Evolutionary conservation across 1,139 yeast genomes (phyloP).

Genomic region (Geotrichum fermentans): DNA sequence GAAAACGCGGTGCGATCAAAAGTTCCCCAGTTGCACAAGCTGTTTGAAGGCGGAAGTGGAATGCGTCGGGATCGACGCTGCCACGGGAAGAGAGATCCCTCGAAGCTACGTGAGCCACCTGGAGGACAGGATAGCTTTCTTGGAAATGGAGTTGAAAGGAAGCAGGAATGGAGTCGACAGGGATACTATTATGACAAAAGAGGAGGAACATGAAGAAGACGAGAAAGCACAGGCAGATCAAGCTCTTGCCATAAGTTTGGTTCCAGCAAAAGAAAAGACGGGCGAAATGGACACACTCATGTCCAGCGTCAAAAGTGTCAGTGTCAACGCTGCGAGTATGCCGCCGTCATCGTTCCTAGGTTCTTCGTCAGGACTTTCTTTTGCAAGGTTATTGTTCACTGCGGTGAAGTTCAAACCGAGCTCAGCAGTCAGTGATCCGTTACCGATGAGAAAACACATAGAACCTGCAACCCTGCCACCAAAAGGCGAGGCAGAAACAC

Average conservation of each 20-base stretch:
- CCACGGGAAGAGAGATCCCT: constrained; percentile 82
- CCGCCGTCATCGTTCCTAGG: constrained; percentile 45
- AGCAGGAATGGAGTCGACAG: constrained; percentile 38
- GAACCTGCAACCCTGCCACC: constrained; percentile 60
- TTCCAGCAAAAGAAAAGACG: background rate
- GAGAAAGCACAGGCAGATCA: background rate
- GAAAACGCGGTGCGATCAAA: constrained; percentile 79
- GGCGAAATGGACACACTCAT: constrained; percentile 26
- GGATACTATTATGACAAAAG: too few species aligned
- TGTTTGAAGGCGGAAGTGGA: constrained; percentile 66
- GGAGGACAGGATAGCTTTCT: constrained; percentile 56
- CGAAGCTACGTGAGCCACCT: constrained; percentile 71
- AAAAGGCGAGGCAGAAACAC: constrained; percentile 61
- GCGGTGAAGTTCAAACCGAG: constrained; percentile 59
- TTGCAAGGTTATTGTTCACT: constrained; percentile 70
- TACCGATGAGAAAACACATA: constrained; percentile 20
- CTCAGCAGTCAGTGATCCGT: constrained; percentile 10
- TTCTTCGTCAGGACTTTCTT: constrained; percentile 59
- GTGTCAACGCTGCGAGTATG: constrained; percentile 30
- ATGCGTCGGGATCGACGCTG: constrained; percentile 81
- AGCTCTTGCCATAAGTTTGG: background rate
- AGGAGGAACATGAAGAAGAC: background rate
- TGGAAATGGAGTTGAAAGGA: constrained; percentile 49
- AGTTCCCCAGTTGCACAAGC: constrained; percentile 69
- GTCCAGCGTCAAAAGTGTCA: constrained; percentile 30